Evolutionary conservation across 2,329 filamentous ascomycete genomes (phyloP).

Genomic region (Fonsecaea multimorphosa): DNA sequence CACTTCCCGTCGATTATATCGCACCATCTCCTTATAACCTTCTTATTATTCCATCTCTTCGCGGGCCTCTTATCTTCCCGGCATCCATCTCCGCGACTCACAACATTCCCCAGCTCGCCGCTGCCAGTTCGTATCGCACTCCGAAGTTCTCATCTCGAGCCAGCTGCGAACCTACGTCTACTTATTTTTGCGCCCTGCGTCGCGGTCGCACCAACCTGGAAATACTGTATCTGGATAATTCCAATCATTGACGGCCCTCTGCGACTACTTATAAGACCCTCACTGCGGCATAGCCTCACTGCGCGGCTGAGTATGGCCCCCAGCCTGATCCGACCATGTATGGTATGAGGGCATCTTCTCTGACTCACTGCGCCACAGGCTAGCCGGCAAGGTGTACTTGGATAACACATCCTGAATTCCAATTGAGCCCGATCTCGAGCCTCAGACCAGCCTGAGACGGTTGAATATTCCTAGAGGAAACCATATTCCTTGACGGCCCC

Average conservation of each 20-base stretch:
- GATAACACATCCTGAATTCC: constrained; percentile 12
- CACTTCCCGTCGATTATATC: not conserved
- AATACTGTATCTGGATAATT: not conserved
- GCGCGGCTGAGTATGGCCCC: constrained; percentile 29
- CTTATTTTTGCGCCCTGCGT: not conserved
- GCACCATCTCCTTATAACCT: not conserved
- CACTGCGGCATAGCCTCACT: constrained; percentile 33
- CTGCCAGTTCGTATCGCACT: not conserved
- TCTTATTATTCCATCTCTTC: not conserved
- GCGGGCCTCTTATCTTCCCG: constrained; percentile 8
- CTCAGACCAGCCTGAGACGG: not conserved
- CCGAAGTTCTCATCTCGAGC: not conserved
- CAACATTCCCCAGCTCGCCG: constrained; percentile 7
- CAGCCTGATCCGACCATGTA: constrained; percentile 10
- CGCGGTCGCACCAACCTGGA: constrained; percentile 17
- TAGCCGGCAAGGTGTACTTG: constrained; percentile 23
- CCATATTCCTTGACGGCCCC: constrained; percentile 11
- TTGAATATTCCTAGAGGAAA: constrained; percentile 15
- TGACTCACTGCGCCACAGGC: constrained; percentile 34
- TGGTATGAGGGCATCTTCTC: constrained; percentile 14
- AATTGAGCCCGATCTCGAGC: constrained; percentile 16
- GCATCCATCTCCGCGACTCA: not conserved
- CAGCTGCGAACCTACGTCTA: not conserved
- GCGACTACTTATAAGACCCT: constrained; percentile 28
- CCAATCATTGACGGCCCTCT: constrained; percentile 14